A percentile compares a stretch with the other conserved stretches of the same genome.
phyloP scores from a whole-genome alignment of 108 stramenopile species.

The Cyclotella kingstonii region DNA sequence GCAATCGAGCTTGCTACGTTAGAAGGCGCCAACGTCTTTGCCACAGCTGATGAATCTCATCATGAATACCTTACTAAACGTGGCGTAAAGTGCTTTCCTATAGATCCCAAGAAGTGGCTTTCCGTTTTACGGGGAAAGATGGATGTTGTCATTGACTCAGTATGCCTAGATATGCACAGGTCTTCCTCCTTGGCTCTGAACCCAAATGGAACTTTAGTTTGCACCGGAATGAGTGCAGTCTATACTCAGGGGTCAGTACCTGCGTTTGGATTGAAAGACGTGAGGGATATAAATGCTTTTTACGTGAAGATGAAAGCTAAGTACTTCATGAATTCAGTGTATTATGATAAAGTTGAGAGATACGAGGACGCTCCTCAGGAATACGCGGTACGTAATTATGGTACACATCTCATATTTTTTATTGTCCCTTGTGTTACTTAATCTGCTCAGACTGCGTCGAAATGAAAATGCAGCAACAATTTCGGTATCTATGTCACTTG shows the following conservation, averaged over 20 bases:
- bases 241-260: constrained; percentile 46
- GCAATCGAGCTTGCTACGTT: constrained; percentile 55
- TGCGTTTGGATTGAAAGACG: constrained; percentile 40
- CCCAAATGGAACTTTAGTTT: constrained; percentile 43
- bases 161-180: constrained; percentile 46
- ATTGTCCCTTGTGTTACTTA: not conserved
- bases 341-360: constrained; percentile 53
- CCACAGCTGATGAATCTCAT: constrained; percentile 54
- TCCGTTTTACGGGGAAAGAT: constrained; percentile 52
- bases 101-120: constrained; percentile 55
- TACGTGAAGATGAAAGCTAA: constrained; percentile 38
- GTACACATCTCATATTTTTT: too few species aligned
- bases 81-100: constrained; percentile 54
- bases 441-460: too few species aligned
- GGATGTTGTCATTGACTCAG: constrained; percentile 66
- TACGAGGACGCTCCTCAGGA: constrained; percentile 42
- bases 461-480: constrained; percentile 36
- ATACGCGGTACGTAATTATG: constrained; percentile 25
- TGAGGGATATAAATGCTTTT: constrained; percentile 34
- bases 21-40: constrained; percentile 54
- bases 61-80: constrained; percentile 46
- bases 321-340: constrained; percentile 44
- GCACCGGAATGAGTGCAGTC: constrained; percentile 50
- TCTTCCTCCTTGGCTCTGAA: constrained; percentile 43
- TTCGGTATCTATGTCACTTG: constrained; percentile 55